Evolutionary conservation across 1,284 basidiomycete genomes (phyloP).

Genomic region (Xanthoconium separans): DNA sequence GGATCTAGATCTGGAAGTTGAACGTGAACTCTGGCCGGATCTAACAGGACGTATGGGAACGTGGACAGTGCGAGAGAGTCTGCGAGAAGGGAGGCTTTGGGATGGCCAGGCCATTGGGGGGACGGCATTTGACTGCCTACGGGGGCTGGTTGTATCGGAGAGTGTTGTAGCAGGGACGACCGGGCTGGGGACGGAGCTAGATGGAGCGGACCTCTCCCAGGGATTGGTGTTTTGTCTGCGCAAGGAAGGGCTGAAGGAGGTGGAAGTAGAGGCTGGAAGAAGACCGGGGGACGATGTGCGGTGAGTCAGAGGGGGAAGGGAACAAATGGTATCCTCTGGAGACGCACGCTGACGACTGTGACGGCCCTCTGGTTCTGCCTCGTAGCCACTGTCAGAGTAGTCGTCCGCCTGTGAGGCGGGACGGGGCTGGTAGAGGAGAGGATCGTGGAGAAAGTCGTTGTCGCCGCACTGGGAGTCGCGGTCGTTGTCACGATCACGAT

Average conservation of each 20-base stretch:
- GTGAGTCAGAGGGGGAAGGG: conserved; percentile 49
- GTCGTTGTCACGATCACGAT: conserved; percentile 47
- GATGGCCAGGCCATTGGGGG: conserved; percentile 56
- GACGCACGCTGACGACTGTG: conserved; percentile 78
- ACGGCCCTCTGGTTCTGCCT: conserved; percentile 67
- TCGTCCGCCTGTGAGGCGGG: conserved; percentile 63
- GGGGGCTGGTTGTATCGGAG: conserved; percentile 61
- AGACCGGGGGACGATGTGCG: conserved; percentile 54
- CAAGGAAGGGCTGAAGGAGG: conserved; percentile 61
- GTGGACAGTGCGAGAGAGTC: conserved; percentile 79
- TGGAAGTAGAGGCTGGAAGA: conserved; percentile 57
- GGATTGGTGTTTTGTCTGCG: conserved; percentile 65
- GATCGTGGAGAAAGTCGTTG: conserved; percentile 55
- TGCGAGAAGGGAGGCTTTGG: conserved; percentile 60
- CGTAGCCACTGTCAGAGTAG: conserved; percentile 76
- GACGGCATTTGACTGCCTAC: conserved; percentile 53
- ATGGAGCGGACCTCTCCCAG: conserved; percentile 63
- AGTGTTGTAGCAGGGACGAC: conserved; percentile 54
- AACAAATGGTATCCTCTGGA: conserved; percentile 42
- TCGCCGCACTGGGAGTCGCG: conserved; percentile 54
- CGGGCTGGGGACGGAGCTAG: conserved; percentile 40
- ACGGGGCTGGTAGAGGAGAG: conserved; percentile 56
- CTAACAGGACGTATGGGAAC: conserved; percentile 66
- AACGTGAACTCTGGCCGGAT: conserved; percentile 87
- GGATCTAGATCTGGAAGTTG: conserved; percentile 92